Evolutionary conservation across 257 asterid species (phyloP).

Genomic region (Leonotis leonurus): DNA sequence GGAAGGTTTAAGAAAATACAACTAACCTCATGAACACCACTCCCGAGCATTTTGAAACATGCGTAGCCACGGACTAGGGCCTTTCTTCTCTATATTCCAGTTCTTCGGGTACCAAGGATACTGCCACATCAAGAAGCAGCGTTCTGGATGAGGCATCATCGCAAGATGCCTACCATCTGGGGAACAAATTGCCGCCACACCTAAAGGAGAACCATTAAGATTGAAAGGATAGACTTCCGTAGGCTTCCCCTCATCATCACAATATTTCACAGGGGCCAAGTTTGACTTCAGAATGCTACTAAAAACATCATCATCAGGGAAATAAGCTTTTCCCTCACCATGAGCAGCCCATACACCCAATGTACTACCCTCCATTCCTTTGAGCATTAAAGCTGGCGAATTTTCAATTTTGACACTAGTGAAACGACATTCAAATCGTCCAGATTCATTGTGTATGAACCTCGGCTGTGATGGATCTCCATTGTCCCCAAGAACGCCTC

Average conservation of each 20-base stretch:
- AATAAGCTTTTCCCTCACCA: constrained; percentile 89
- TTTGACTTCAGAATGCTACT: constrained; percentile 36
- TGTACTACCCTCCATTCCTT: constrained; percentile 88
- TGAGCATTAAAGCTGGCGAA: constrained; percentile 77
- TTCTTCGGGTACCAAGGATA: constrained; percentile 86
- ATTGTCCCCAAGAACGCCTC: constrained; percentile 54
- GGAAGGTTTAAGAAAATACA: background rate
- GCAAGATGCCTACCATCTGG: constrained; percentile 95
- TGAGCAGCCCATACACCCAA: constrained; percentile 95
- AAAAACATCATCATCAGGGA: constrained; percentile 48
- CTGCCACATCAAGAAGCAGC: constrained; percentile 97
- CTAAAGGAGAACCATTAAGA: constrained; percentile 34
- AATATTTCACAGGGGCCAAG: constrained; percentile 70
- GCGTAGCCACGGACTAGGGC: constrained; percentile 91
- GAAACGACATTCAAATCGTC: constrained; percentile 83
- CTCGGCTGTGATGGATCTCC: constrained; percentile 87
- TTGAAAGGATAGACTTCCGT: constrained; percentile 82
- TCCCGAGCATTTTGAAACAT: constrained; percentile 95
- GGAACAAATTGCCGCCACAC: constrained; percentile 86
- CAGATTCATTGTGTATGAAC: constrained; percentile 77
- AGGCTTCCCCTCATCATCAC: constrained; percentile 66
- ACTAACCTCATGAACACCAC: constrained; percentile 72
- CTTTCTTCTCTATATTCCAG: constrained; percentile 73
- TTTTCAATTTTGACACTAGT: constrained; percentile 67
- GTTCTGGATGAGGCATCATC: constrained; percentile 94